Conservation (phyloP, 805 yeast genomes). For the Ogataea dorogensis region DNA sequence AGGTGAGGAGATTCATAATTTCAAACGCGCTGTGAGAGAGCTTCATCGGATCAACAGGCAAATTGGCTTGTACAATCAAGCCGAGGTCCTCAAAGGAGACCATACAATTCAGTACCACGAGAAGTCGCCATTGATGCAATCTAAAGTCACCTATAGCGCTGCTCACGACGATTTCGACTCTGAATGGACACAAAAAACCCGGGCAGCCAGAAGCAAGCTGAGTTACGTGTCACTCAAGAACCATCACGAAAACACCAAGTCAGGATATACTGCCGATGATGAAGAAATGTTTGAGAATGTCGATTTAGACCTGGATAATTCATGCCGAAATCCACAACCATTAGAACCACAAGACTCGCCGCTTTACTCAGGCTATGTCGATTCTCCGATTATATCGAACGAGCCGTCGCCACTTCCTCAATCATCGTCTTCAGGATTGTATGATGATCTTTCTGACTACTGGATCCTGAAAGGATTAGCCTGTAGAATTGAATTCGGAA, state of each 20-base stretch:
- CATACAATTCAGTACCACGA: conserved; percentile 5
- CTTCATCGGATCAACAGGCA: conserved; percentile 27
- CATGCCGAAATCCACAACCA: conserved; percentile 11
- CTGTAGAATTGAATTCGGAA: conserved; percentile 41
- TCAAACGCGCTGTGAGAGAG: conserved; percentile 32
- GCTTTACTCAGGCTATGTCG: conserved; percentile 3
- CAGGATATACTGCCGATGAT: conserved; percentile 37
- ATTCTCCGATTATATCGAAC: too few relatives aligned
- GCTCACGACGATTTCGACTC: conserved; percentile 11
- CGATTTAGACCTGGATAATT: conserved; percentile 45
- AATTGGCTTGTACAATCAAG: conserved; percentile 28
- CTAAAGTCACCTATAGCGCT: conserved; percentile 14
- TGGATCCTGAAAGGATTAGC: conserved; percentile 34
- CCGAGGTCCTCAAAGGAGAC: conserved; percentile 24
- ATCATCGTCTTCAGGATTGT: conserved; percentile 29
- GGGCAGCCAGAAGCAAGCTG: conserved; percentile 16
- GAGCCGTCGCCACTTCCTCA: conserved; percentile 4
- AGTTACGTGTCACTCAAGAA: conserved; percentile 29
- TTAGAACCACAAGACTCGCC: conserved; percentile 2
- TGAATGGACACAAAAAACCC: conserved; percentile 13
- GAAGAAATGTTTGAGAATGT: conserved; percentile 52
- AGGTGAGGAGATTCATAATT: conserved; percentile 26
- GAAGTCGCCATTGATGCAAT: conserved; percentile 13
- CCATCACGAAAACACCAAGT: conserved; percentile 18
- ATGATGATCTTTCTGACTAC: conserved; percentile 35